Conservation (phyloP, 2,329 filamentous ascomycete species). For the Neopestalotiopsis sp. region DNA sequence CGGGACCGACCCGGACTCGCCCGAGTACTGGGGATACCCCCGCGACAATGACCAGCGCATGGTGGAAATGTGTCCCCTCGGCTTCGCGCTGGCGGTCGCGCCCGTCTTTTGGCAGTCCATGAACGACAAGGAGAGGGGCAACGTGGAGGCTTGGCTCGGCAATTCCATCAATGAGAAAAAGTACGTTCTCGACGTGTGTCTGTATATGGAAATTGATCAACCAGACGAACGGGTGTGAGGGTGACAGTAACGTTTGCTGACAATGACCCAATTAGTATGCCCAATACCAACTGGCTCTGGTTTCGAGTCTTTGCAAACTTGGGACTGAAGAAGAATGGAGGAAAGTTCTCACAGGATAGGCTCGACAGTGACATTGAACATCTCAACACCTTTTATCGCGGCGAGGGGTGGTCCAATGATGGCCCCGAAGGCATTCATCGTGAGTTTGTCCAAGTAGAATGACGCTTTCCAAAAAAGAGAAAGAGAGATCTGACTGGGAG, state of each 20-base stretch:
- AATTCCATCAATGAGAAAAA: constrained; percentile 81
- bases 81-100: constrained; percentile 75
- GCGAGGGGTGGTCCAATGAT: constrained; percentile 83
- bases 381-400: constrained; percentile 81
- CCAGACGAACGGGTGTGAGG: constrained; percentile 30
- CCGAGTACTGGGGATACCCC: constrained; percentile 80
- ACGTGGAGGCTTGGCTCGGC: constrained; percentile 75
- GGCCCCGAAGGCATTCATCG: constrained; percentile 78
- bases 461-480: constrained; percentile 18
- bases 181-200: constrained; percentile 37
- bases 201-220: neutral
- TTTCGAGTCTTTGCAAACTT: constrained; percentile 86
- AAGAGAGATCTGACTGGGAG: neutral
- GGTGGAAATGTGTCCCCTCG: constrained; percentile 85
- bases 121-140: constrained; percentile 64
- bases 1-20: constrained; percentile 72
- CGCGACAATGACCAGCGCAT: constrained; percentile 81
- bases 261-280: constrained; percentile 61
- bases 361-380: constrained; percentile 79
- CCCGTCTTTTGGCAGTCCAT: constrained; percentile 70
- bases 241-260: constrained; percentile 21
- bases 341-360: constrained; percentile 70
- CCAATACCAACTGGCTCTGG: constrained; percentile 75
- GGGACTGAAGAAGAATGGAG: constrained; percentile 76
- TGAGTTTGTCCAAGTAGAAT: constrained; percentile 35